Evolutionary conservation across 1,284 basidiomycete genomes (phyloP), one percentile per base, ranked within the genome.

Genomic region (Cutaneotrichosporon arboriforme): DNA sequence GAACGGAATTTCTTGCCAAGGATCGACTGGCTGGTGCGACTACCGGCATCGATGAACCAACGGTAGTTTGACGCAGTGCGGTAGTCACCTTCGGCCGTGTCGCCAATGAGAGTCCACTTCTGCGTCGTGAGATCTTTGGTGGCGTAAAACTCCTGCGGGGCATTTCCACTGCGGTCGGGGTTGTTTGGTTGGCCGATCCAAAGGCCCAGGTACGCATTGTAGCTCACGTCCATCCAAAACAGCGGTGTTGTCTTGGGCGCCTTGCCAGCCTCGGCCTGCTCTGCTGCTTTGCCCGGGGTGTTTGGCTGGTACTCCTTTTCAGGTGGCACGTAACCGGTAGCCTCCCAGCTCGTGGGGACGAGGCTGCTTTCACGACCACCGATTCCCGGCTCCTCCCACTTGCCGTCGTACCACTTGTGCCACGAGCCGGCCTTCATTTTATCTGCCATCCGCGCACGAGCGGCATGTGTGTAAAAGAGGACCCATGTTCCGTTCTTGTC

Each of bases 201-300:
- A 26, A 55, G 23, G 15, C 57, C 57, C 13, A 58, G 52, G 39
- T 52, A 49, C 4, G 57, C 57, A 18, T 49, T 52, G 21, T 37
- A 58, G 17, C 34, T 43, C 40, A 55, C 57, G 47, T 58, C 57
- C 50, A 52, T 52, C 18, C 45, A 43, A 44, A 55, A 58, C 7
- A 58, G 50, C 2, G 46, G 50, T 12, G 50, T 40, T 2, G 52
- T 52, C 15, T 21, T 21, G 3, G 57, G 57, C 21, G 26, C 21
- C 8, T 4, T 15, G 14, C 52, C 52, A 3, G 23, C 35, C n/a
- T 15, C 18, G 21, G 46, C 36, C 44, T 58, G 52, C 14, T 35
- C 15, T 36, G 34, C 26, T 4, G 43, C 41, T 14, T 8, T 46
- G 13, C 57, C 57, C 0, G 18, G 33, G 13, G 38, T 52, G 13